Evolutionary conservation across 192 early-diverging fungal genomes (phyloP).

Genomic region (Chytriomyces sp.): DNA sequence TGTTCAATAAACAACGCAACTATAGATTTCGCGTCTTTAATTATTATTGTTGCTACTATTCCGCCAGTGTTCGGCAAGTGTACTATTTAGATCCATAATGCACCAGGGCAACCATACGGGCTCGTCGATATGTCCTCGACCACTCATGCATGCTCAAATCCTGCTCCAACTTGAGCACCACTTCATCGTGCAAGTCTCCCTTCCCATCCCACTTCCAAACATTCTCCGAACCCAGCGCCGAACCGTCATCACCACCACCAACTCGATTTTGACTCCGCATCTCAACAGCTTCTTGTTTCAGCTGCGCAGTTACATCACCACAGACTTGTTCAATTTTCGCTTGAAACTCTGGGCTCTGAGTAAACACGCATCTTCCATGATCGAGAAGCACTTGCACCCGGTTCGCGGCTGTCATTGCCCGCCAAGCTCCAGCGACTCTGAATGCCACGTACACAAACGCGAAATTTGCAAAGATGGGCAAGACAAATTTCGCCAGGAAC

Average conservation of each 20-base stretch:
- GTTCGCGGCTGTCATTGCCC: slow-evolving; percentile 38
- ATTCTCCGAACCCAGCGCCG: neutral
- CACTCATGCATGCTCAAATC: slow-evolving; percentile 50
- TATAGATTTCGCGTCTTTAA: no score
- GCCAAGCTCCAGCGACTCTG: slow-evolving; percentile 46
- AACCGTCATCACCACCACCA: neutral
- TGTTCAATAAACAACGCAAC: no score
- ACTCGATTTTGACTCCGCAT: neutral
- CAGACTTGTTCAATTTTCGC: slow-evolving; percentile 6
- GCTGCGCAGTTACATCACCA: neutral
- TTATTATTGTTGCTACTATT: no score
- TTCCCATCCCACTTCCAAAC: slow-evolving; percentile 44
- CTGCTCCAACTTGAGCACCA: slow-evolving; percentile 45
- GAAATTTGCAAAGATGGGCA: slow-evolving; percentile 45
- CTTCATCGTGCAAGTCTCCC: slow-evolving; percentile 57
- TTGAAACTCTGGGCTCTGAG: slow-evolving; percentile 38
- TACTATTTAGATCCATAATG: neutral
- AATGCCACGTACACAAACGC: slow-evolving; percentile 57
- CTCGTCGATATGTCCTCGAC: slow-evolving; percentile 44
- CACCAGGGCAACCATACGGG: slow-evolving; percentile 39
- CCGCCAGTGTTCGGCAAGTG: neutral
- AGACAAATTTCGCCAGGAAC: slow-evolving; percentile 49
- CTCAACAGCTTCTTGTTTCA: neutral
- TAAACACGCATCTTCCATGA: slow-evolving; percentile 42
- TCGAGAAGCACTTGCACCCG: slow-evolving; percentile 47